A percentile compares a stretch with the other conserved stretches of the same genome.
These are phyloP conservation scores for Gaeumannomyces sp. DNA, from an alignment of 2,329 filamentous ascomycete genomes.

Conservation along the genomic window DNA sequence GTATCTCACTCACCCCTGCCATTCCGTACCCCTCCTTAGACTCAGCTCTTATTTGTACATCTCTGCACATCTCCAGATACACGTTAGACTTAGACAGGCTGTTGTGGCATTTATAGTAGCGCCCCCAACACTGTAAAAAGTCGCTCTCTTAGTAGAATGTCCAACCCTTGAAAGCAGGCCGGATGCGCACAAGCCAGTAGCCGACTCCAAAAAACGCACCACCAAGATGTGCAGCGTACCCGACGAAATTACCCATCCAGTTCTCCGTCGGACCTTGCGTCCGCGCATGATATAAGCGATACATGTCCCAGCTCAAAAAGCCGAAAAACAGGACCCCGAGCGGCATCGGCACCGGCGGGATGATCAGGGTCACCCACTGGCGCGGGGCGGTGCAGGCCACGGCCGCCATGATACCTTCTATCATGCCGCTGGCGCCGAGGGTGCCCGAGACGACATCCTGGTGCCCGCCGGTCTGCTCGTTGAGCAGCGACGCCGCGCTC, in stretches of 20 bases:
- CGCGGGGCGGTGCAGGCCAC: constrained; percentile 15
- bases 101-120: neutral
- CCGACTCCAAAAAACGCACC: constrained; percentile 18
- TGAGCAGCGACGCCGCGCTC: constrained; percentile 14
- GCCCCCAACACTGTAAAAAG: no score
- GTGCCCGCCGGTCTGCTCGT: constrained; percentile 10
- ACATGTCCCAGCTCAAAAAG: constrained; percentile 18
- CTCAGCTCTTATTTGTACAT: neutral
- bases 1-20: neutral
- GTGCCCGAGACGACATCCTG: neutral
- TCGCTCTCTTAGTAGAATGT: neutral
- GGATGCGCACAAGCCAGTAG: constrained; percentile 12
- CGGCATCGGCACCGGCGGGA: constrained; percentile 17
- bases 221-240: constrained; percentile 21
- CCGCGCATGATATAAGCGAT: constrained; percentile 13
- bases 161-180: constrained; percentile 1
- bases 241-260: constrained; percentile 15
- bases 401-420: constrained; percentile 18
- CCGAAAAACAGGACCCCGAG: constrained; percentile 14
- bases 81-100: neutral
- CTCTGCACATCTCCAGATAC: neutral
- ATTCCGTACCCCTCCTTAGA: neutral
- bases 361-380: constrained; percentile 15
- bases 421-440: constrained; percentile 21
- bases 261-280: constrained; percentile 10